Percentiles rank a stretch among this genome's conserved stretches.
Evolutionary conservation across 495 filamentous ascomycete genomes (phyloP).

Genomic region (Neurospora tetraspora): DNA sequence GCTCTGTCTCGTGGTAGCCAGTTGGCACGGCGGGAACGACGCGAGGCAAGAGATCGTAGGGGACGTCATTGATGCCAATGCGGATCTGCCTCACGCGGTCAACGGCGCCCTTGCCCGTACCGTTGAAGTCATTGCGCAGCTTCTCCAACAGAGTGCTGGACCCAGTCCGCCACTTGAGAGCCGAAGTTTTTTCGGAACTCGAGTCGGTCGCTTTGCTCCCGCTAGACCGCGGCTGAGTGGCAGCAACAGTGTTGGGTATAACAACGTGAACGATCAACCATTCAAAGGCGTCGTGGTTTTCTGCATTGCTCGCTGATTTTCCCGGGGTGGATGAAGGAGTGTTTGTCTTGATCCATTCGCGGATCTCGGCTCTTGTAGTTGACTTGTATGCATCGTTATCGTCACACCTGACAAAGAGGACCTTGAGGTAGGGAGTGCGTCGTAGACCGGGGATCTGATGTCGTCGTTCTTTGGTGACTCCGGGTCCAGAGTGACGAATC

Average conservation of each 20-base stretch:
- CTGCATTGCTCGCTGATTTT: constrained; percentile 34
- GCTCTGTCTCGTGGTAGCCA: constrained; percentile 50
- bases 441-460: constrained; percentile 94
- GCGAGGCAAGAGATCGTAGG: constrained; percentile 44
- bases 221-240: constrained; percentile 52
- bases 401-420: constrained; percentile 81
- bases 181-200: constrained; percentile 29
- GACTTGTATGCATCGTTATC: constrained; percentile 90
- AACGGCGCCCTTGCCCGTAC: constrained; percentile 60
- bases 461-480: constrained; percentile 45
- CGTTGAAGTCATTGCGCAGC: constrained; percentile 84
- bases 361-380: constrained; percentile 60
- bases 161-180: constrained; percentile 61
- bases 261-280: constrained; percentile 93
- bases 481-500: background rate
- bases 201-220: constrained; percentile 26
- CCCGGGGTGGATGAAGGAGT: constrained; percentile 42
- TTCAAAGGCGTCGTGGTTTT: constrained; percentile 93
- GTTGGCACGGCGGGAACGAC: constrained; percentile 47
- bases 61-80: constrained; percentile 53
- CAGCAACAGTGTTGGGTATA: constrained; percentile 65
- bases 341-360: constrained; percentile 84
- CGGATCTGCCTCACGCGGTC: constrained; percentile 84
- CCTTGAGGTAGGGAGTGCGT: constrained; percentile 87
- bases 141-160: constrained; percentile 82